Conservation (phyloP, 2,329 filamentous ascomycete genomes). For the Metarhizium guizhouense region DNA sequence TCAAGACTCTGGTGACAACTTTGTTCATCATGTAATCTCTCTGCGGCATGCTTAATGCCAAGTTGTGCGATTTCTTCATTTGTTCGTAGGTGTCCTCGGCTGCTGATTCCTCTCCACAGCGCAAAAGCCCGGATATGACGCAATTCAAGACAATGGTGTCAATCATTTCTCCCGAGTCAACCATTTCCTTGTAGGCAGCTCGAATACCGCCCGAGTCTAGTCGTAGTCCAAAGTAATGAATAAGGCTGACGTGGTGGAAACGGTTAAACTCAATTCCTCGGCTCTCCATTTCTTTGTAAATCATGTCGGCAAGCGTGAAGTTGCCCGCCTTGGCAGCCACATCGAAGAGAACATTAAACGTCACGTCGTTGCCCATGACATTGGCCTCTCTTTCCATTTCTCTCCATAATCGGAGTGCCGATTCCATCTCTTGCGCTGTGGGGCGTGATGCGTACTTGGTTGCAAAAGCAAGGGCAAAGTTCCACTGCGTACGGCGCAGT, state of each 20-base stretch:
- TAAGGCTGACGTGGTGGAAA: conserved; percentile 71
- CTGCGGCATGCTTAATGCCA: conserved; percentile 29
- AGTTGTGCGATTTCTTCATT: conserved; percentile 61
- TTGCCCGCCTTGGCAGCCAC: conserved; percentile 79
- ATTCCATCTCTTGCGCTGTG: conserved; percentile 48
- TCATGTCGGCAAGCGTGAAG: conserved; percentile 72
- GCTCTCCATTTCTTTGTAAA: conserved; percentile 70
- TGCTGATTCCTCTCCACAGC: conserved; percentile 64
- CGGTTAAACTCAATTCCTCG: conserved; percentile 64
- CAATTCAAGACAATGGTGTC: conserved; percentile 83
- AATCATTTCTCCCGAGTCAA: conserved; percentile 78
- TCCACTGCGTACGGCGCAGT: conserved; percentile 67
- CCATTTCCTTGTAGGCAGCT: conserved; percentile 70
- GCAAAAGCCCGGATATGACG: conserved; percentile 70
- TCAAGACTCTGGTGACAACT: conserved; percentile 45
- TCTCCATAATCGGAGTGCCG: conserved; percentile 70
- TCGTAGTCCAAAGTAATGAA: conserved; percentile 74
- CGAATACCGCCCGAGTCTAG: conserved; percentile 66
- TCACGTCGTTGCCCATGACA: conserved; percentile 61
- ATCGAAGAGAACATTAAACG: conserved; percentile 90
- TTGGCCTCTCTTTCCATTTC: conserved; percentile 75
- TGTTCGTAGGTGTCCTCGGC: conserved; percentile 74
- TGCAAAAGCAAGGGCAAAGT: conserved; percentile 70
- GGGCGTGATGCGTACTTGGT: conserved; percentile 57
- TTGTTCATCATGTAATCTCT: conserved; percentile 37